Percentiles rank a stretch among this genome's conserved stretches.
Conservation (phyloP, 345 rosid species). For the Eucalyptus erythrocorys region DNA sequence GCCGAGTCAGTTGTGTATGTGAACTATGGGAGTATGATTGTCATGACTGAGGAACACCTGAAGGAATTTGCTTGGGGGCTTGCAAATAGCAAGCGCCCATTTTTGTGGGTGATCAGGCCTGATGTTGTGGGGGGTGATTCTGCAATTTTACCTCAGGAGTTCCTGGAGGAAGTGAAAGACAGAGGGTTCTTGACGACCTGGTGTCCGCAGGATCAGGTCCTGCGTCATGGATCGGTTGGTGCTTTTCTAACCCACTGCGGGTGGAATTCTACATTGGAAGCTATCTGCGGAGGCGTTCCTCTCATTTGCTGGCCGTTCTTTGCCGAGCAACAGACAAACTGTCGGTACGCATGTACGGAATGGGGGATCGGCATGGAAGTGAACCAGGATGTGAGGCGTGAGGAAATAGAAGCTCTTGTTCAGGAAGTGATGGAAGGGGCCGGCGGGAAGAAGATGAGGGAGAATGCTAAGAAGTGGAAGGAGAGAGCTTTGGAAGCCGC, state of each 20-base stretch:
- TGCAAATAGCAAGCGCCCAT: slow-evolving; percentile 12
- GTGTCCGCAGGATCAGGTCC: slow-evolving; percentile 14
- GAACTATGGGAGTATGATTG: slow-evolving; percentile 2
- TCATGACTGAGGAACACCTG: slow-evolving; percentile 6
- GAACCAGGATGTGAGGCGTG: slow-evolving; percentile 1
- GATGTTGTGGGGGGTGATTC: slow-evolving; percentile 12
- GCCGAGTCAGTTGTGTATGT: slow-evolving; percentile 7
- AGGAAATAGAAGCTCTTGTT: slow-evolving; percentile 1
- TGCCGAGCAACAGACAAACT: slow-evolving; percentile 17
- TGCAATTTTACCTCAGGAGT: slow-evolving; percentile 3
- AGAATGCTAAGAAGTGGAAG: slow-evolving; percentile 13
- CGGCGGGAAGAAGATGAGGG: background rate
- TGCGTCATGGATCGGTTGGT: slow-evolving; percentile 9
- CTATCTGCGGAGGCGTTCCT: slow-evolving; percentile 2
- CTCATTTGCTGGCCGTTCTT: slow-evolving; percentile 24
- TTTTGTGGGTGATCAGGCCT: slow-evolving; percentile 20
- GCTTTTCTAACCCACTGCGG: slow-evolving; percentile 26
- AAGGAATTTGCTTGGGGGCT: slow-evolving; percentile 27
- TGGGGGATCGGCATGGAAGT: slow-evolving; percentile 21
- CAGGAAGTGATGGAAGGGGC: slow-evolving; percentile 10
- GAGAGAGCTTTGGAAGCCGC: slow-evolving; percentile 8
- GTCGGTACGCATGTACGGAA: slow-evolving; percentile 1
- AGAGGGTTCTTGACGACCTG: slow-evolving; percentile 18
- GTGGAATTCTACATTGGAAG: slow-evolving; percentile 19
- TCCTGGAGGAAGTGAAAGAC: background rate